Evolutionary conservation across 148 eudicot species (phyloP).

Genomic region (Pouteria glomerata): DNA sequence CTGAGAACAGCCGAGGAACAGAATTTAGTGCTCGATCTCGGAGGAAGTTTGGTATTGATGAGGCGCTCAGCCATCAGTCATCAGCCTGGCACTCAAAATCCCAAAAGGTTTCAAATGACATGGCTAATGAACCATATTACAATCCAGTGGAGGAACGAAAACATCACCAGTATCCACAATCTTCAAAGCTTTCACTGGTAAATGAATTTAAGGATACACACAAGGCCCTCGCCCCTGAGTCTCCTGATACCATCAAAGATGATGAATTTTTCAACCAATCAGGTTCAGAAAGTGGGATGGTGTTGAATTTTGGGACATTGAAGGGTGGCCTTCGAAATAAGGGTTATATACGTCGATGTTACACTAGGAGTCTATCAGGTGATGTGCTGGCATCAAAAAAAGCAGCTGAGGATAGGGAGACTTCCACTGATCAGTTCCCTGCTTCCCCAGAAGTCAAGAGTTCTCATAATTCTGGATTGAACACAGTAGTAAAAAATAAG

Average conservation of each 20-base stretch:
- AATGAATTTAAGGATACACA: constrained; percentile 11
- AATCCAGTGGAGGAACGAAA: constrained; percentile 14
- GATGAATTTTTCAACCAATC: constrained; percentile 26
- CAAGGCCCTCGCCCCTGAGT: neutral
- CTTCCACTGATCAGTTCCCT: constrained; percentile 17
- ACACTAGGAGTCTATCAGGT: constrained; percentile 23
- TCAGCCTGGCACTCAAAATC: constrained; percentile 12
- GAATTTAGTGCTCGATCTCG: constrained; percentile 15
- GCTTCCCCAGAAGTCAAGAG: constrained; percentile 20
- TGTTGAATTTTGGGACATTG: constrained; percentile 47
- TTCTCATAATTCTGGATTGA: constrained; percentile 10
- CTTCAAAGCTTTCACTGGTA: constrained; percentile 13
- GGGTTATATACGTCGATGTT: constrained; percentile 38
- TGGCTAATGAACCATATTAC: constrained; percentile 8
- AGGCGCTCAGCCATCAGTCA: constrained; percentile 11
- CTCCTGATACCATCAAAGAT: constrained; percentile 21
- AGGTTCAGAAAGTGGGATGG: constrained; percentile 28
- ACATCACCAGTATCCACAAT: constrained; percentile 17
- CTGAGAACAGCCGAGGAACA: constrained; percentile 17
- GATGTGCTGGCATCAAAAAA: constrained; percentile 22
- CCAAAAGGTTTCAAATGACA: constrained; percentile 21
- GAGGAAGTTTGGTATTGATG: constrained; percentile 16
- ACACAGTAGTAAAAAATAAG: constrained; percentile 8
- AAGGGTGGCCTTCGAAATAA: constrained; percentile 70
- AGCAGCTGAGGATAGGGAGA: constrained; percentile 15